These are phyloP conservation scores for Magnusiomyces fungicola DNA, from an alignment of 1,139 yeast genomes.

Conservation along the genomic window DNA sequence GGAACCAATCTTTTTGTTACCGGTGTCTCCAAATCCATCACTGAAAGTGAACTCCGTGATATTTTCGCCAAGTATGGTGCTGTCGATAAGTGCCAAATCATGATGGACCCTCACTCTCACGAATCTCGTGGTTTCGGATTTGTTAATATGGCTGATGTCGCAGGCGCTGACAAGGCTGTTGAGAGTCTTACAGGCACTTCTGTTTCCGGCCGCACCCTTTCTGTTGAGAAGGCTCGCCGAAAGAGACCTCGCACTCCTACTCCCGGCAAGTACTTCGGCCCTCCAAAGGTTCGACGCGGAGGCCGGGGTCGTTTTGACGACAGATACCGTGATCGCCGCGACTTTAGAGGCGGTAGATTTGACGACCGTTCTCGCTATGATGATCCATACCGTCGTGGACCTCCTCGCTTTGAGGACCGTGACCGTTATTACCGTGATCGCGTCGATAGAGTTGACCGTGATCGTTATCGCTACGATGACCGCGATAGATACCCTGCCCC, in stretches of 20 bases:
- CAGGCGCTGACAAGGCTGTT: constrained; percentile 32
- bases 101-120: constrained; percentile 35
- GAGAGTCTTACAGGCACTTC: constrained; percentile 29
- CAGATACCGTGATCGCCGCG: constrained; percentile 17
- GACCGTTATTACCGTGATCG: constrained; percentile 26
- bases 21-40: constrained; percentile 31
- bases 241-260: constrained; percentile 37
- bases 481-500: constrained; percentile 19
- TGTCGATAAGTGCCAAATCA: constrained; percentile 33
- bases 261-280: constrained; percentile 38
- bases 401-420: constrained; percentile 26
- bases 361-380: constrained; percentile 20
- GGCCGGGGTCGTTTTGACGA: constrained; percentile 19
- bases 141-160: constrained; percentile 31
- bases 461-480: constrained; percentile 19
- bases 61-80: constrained; percentile 31
- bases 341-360: constrained; percentile 17
- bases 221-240: constrained; percentile 34
- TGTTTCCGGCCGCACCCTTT: constrained; percentile 29
- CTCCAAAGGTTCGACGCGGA: constrained; percentile 30
- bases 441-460: constrained; percentile 22
- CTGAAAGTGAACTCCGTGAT: constrained; percentile 30
- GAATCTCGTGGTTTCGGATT: constrained; percentile 38
- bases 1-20: constrained; percentile 36
- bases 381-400: constrained; percentile 24